Base-by-base conservation (phyloP, 257 asterid genomes). In the Rauvolfia tetraphylla region DNA sequence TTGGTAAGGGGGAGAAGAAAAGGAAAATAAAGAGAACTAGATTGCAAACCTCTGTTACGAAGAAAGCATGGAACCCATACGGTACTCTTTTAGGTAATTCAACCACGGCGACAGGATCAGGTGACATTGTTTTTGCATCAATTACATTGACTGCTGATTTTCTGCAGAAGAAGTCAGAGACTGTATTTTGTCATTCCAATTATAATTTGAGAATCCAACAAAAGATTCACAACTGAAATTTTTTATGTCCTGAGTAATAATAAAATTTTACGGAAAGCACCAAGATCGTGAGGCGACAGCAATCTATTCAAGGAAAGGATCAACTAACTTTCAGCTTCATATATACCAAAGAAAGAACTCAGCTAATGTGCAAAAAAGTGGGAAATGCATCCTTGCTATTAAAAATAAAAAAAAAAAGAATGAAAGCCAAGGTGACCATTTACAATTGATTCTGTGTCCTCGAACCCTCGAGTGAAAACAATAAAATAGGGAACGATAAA, bases 41-140 rank as follows among this genome's bases (percentile, higher is more conserved):
- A 71, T 67, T 62, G 79, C 89, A 61, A 66, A 90, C 98, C 97
- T 92, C 97, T 10, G 93, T 87, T 77, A 94, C 96, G 53, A 94
- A 94, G 83, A 94, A 91, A 81, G 98, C 98, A 80, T 94, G 97
- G 86, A 94, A 94, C 27, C 98, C 98, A 59, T 90, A 92, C 7
- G 98, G 98, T 78, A 94, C 98, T 84, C 98, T 80, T 69, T 75
- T 86, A 34, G 97, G 97, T 33, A 94, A 86, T 67, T 92, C 96
- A 67, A 92, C 89, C 7, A 87, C 85, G 13, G 98, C 97, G 72
- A 94, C 95, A 27, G 96, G 97, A 79, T 92, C 96, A 23, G 88
- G 46, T 18, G 97, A 94, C 97, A 94, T 90, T 29, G 98, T 92
- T 80, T 89, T 94, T 51, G 98, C 98, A 85, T 94, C 98, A 63